Conservation (phyloP, 2,329 filamentous ascomycete species). For the Ampelomyces quisqualis region DNA sequence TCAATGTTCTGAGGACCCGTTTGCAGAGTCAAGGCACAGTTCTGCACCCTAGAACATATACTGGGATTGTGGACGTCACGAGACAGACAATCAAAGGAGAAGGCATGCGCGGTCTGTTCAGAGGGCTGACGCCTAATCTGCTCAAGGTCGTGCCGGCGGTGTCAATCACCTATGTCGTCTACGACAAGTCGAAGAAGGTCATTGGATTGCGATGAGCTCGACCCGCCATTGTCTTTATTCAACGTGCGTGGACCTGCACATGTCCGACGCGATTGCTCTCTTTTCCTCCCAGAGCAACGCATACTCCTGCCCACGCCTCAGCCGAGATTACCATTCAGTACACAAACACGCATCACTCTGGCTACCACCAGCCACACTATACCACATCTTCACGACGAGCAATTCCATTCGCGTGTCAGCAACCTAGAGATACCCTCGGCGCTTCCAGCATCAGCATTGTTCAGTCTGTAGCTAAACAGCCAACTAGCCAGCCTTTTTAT, state of each 20-base stretch:
- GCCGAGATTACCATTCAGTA: background rate
- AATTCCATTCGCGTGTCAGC: conserved; percentile 30
- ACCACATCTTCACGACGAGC: conserved; percentile 6
- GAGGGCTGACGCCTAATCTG: conserved; percentile 90
- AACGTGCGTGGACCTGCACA: background rate
- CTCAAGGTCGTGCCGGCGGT: conserved; percentile 95
- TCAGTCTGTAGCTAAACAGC: conserved; percentile 4
- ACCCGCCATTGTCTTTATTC: background rate
- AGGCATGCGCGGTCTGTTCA: conserved; percentile 84
- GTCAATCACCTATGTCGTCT: conserved; percentile 64
- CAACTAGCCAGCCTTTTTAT: conserved; percentile 6
- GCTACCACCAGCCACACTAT: background rate
- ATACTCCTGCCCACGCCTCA: no score
- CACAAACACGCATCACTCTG: background rate
- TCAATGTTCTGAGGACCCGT: conserved; percentile 89
- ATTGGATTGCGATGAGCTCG: conserved; percentile 37
- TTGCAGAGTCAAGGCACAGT: conserved; percentile 91
- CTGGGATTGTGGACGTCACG: conserved; percentile 85
- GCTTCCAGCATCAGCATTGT: conserved; percentile 10
- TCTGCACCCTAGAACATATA: conserved; percentile 89
- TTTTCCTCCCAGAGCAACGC: no score
- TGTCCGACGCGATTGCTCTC: no score
- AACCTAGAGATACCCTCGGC: conserved; percentile 34
- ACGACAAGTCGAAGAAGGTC: conserved; percentile 45
- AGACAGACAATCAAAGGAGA: conserved; percentile 79